Evolutionary conservation across 2,329 filamentous ascomycete genomes (phyloP).

Genomic region (Periconia sp.): DNA sequence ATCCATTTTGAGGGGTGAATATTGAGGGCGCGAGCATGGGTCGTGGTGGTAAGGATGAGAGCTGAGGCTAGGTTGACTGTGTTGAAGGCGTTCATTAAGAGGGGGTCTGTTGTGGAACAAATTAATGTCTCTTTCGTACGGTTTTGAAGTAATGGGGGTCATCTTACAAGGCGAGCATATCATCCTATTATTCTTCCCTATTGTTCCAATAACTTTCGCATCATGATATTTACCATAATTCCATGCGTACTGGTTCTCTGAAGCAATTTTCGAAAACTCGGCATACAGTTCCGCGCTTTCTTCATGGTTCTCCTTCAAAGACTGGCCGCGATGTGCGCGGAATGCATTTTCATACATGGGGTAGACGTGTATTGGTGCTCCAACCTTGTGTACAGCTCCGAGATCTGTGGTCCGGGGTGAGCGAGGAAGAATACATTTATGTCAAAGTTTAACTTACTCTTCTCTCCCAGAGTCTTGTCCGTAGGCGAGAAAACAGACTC

Average conservation of each 20-base stretch:
- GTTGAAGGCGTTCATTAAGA: constrained; percentile 74
- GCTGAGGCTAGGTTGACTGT: constrained; percentile 66
- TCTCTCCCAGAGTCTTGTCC: constrained; percentile 46
- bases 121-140: neutral
- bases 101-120: constrained; percentile 55
- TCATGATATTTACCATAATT: constrained; percentile 54
- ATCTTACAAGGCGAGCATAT: constrained; percentile 67
- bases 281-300: constrained; percentile 65
- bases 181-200: constrained; percentile 63
- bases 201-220: constrained; percentile 55
- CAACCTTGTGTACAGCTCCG: constrained; percentile 60
- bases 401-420: constrained; percentile 47
- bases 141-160: neutral
- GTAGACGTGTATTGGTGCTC: constrained; percentile 67
- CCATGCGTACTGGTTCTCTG: constrained; percentile 59
- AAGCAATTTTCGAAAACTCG: constrained; percentile 60
- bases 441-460: constrained; percentile 30
- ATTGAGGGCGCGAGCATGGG: constrained; percentile 56
- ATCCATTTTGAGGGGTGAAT: constrained; percentile 62
- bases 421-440: constrained; percentile 3
- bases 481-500: constrained; percentile 56
- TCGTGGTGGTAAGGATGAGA: constrained; percentile 60
- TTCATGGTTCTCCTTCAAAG: constrained; percentile 56
- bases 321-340: constrained; percentile 59
- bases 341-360: constrained; percentile 68